Conservation (phyloP, 495 filamentous ascomycete species). For the Trichoderma parareesei region DNA sequence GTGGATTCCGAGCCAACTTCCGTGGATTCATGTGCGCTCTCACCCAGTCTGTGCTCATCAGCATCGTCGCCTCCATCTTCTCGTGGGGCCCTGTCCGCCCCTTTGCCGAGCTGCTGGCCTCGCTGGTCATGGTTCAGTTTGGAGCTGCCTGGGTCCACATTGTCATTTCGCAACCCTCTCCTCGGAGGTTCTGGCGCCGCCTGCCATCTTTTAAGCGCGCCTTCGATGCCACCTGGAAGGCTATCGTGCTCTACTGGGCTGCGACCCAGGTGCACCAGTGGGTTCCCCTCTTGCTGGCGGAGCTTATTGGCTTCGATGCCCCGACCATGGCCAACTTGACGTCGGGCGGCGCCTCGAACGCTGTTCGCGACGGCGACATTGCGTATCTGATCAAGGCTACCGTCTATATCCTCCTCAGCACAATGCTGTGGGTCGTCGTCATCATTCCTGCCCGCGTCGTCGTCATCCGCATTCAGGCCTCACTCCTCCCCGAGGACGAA, state of each 20-base stretch:
- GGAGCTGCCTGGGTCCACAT: constrained; percentile 37
- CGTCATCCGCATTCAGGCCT: constrained; percentile 42
- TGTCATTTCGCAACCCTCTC: constrained; percentile 33
- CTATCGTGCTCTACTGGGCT: constrained; percentile 28
- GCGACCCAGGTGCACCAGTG: constrained; percentile 20
- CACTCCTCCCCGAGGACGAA: constrained; percentile 40
- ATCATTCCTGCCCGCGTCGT: constrained; percentile 35
- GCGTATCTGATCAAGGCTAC: constrained; percentile 11
- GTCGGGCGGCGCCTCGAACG: neutral
- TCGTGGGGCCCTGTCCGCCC: constrained; percentile 17
- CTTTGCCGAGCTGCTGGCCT: constrained; percentile 28
- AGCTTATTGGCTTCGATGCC: constrained; percentile 23
- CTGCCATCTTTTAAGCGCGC: constrained; percentile 35
- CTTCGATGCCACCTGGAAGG: constrained; percentile 35
- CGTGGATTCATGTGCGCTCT: constrained; percentile 30
- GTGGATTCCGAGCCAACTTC: constrained; percentile 32
- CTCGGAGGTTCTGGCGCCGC: constrained; percentile 32
- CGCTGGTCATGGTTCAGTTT: constrained; percentile 29
- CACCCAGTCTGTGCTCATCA: constrained; percentile 14
- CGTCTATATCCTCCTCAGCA: constrained; percentile 21
- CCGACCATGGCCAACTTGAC: constrained; percentile 14
- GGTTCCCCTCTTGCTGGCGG: constrained; percentile 22
- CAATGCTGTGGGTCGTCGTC: constrained; percentile 23
- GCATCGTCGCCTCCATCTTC: constrained; percentile 18
- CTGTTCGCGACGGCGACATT: constrained; percentile 12